Evolutionary conservation across 2,329 filamentous ascomycete species (phyloP).

Genomic region (Sporothrix schenckii): DNA sequence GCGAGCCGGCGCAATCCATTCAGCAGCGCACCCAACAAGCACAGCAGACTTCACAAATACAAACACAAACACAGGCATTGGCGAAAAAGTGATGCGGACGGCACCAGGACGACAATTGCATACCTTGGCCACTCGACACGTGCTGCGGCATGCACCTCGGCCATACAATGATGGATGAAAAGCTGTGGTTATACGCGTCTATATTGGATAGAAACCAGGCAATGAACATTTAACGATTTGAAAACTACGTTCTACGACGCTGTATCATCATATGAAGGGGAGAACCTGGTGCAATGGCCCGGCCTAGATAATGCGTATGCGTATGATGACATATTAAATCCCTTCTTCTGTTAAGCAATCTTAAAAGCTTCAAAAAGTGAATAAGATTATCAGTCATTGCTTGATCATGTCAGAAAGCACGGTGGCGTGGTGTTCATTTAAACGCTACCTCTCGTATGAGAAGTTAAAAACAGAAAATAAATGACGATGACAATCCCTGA

Average conservation of each 20-base stretch:
- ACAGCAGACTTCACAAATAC: constrained; percentile 40
- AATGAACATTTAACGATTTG: not conserved
- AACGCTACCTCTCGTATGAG: constrained; percentile 15
- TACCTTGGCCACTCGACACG: not conserved
- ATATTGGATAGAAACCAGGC: not conserved
- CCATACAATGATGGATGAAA: not conserved
- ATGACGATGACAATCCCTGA: not conserved
- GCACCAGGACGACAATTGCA: not conserved
- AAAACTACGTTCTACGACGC: not conserved
- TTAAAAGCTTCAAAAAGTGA: not conserved
- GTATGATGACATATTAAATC: not conserved
- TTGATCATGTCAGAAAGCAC: not conserved
- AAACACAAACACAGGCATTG: constrained; percentile 26
- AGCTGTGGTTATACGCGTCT: not conserved
- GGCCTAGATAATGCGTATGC: not conserved
- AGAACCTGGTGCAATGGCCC: not conserved
- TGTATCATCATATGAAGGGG: not conserved
- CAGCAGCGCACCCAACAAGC: constrained; percentile 34
- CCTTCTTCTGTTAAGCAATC: not conserved
- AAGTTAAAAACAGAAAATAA: not conserved
- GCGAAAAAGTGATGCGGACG: constrained; percentile 32
- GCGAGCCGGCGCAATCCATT: constrained; percentile 54
- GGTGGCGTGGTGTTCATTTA: constrained; percentile 15
- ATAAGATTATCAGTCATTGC: not conserved
- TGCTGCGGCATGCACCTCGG: not conserved